A percentile compares a stretch with the other conserved stretches of the same genome.
phyloP scores from a whole-genome alignment of 2,329 filamentous ascomycete species.

The Ilyonectria mors-panacis region DNA sequence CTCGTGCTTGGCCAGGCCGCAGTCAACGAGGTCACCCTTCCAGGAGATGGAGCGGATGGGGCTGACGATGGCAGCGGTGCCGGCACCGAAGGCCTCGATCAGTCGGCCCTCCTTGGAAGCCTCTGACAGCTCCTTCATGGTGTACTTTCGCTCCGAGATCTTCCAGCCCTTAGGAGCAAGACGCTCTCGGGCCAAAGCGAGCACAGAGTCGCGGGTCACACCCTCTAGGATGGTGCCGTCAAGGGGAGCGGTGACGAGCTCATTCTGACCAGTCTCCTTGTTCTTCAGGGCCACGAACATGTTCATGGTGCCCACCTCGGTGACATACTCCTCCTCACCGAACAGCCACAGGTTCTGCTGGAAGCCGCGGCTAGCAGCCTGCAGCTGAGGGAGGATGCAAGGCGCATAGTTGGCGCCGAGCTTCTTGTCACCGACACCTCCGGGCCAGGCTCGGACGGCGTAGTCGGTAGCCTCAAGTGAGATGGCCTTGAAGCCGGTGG shows the following conservation, averaged over 20 bases:
- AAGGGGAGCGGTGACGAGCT: constrained; percentile 93
- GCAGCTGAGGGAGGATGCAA: constrained; percentile 95
- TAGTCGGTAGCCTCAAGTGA: constrained; percentile 97
- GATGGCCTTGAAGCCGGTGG: constrained; percentile 97
- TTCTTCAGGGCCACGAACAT: constrained; percentile 90
- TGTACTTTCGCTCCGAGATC: constrained; percentile 90
- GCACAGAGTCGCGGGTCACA: constrained; percentile 91
- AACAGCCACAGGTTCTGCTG: constrained; percentile 99
- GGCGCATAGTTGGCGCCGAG: constrained; percentile 99
- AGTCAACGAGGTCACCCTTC: constrained; percentile 85
- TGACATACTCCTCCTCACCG: constrained; percentile 94
- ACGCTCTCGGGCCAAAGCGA: constrained; percentile 87
- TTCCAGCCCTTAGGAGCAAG: constrained; percentile 90
- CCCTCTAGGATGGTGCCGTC: constrained; percentile 98
- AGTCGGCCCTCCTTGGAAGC: constrained; percentile 88
- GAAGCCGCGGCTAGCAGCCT: constrained; percentile 91
- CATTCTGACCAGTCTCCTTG: constrained; percentile 89
- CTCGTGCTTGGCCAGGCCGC: constrained; percentile 83
- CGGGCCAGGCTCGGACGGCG: constrained; percentile 96
- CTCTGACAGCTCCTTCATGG: constrained; percentile 87
- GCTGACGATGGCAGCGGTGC: constrained; percentile 94
- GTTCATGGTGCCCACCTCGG: constrained; percentile 99
- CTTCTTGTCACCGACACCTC: constrained; percentile 98
- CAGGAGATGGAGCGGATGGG: constrained; percentile 92
- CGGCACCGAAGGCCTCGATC: constrained; percentile 93